phyloP scores from a whole-genome alignment of 495 filamentous ascomycete species.

The Saxophila tyrrhenica region DNA sequence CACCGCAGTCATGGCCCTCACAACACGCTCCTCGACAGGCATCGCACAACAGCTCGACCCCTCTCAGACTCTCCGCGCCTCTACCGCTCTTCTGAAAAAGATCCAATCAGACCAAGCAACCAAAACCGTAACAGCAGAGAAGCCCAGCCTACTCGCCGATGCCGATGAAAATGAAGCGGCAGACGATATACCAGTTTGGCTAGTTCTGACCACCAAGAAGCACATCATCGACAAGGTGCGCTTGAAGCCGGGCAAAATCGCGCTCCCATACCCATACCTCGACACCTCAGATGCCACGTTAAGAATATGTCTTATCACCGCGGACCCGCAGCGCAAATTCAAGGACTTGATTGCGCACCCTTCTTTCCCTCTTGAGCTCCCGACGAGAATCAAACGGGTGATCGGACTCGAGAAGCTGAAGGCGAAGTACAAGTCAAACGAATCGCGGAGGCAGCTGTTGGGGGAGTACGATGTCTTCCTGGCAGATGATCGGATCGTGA shows the following conservation, averaged over 20 bases:
- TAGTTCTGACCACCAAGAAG: constrained; percentile 81
- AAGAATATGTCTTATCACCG: constrained; percentile 66
- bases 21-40: background rate
- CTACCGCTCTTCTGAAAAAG: constrained; percentile 67
- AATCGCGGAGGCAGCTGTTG: constrained; percentile 72
- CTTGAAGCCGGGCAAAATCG: constrained; percentile 65
- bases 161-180: constrained; percentile 43
- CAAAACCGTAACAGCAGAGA: constrained; percentile 32
- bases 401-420: constrained; percentile 75
- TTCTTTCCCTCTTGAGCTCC: constrained; percentile 61
- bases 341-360: constrained; percentile 73
- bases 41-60: constrained; percentile 36
- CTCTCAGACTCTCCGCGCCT: constrained; percentile 61
- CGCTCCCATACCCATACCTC: constrained; percentile 16
- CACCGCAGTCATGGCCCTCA: background rate
- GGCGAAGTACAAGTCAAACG: constrained; percentile 75
- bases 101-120: constrained; percentile 53
- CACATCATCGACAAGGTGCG: constrained; percentile 63
- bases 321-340: constrained; percentile 76
- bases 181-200: constrained; percentile 59
- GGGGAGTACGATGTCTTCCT: constrained; percentile 80
- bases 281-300: constrained; percentile 43
- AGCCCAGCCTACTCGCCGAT: constrained; percentile 38
- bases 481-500: constrained; percentile 71
- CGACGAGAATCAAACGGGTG: constrained; percentile 63